A percentile compares a stretch with the other conserved stretches of the same genome.
Evolutionary conservation across 2,329 filamentous ascomycete genomes (phyloP).

Genomic region (Penicillium concentricum): DNA sequence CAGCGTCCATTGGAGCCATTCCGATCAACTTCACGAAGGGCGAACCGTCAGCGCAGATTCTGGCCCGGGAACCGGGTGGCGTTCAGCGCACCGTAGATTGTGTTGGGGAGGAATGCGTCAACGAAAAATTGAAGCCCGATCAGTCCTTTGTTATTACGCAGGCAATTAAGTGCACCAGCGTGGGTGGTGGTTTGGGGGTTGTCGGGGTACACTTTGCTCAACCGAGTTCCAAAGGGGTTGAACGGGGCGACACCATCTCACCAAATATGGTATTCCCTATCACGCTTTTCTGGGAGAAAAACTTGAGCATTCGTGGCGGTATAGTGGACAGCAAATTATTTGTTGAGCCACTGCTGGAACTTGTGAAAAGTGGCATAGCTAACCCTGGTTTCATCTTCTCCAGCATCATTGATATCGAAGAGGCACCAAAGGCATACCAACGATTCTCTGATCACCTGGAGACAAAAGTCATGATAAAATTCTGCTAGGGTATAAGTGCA

Average conservation of each 20-base stretch:
- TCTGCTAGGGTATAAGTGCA: not conserved
- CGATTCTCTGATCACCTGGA: not conserved
- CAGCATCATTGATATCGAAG: not conserved
- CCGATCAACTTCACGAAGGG: conserved; percentile 61
- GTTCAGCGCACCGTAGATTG: conserved; percentile 15
- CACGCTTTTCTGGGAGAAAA: not conserved
- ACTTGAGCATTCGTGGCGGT: not conserved
- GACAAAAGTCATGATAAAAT: not conserved
- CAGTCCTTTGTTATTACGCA: not conserved
- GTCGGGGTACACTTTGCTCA: not conserved
- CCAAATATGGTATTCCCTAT: not conserved
- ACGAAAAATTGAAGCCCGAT: not conserved
- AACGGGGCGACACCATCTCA: not conserved
- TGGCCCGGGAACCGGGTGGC: conserved; percentile 24
- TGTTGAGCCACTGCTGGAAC: not conserved
- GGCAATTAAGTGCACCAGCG: not conserved
- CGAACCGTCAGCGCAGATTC: conserved; percentile 44
- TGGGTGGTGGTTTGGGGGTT: not conserved
- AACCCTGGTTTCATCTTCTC: not conserved
- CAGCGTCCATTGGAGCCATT: conserved; percentile 56
- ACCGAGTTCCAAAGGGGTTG: not conserved
- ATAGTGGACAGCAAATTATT: not conserved
- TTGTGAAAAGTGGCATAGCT: not conserved
- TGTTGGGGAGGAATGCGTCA: conserved; percentile 16
- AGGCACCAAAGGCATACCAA: not conserved